Conservation (phyloP, 2,329 filamentous ascomycete genomes). For the Chaetothyriales sp. region DNA sequence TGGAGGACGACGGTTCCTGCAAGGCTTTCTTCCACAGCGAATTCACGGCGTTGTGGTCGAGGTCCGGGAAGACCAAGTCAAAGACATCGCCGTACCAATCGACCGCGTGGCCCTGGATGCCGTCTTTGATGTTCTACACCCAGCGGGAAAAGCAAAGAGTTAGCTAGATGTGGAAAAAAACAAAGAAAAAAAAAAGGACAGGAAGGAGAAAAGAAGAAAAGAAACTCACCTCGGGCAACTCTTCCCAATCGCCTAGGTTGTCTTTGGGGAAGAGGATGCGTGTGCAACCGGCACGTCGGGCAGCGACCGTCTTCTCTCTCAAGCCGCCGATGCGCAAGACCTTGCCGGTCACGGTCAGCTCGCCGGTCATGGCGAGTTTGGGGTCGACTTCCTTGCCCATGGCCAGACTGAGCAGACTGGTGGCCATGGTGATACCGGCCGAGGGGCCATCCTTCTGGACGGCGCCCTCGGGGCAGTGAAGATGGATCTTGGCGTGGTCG, state of each 20-base stretch:
- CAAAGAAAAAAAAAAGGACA: not conserved
- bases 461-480: slow-evolving; percentile 92
- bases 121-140: slow-evolving; percentile 91
- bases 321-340: slow-evolving; percentile 87
- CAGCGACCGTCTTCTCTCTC: slow-evolving; percentile 93
- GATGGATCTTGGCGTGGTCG: slow-evolving; percentile 82
- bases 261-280: slow-evolving; percentile 90
- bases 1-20: slow-evolving; percentile 39
- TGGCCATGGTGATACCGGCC: slow-evolving; percentile 97
- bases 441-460: slow-evolving; percentile 87
- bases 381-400: slow-evolving; percentile 64
- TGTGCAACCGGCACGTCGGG: slow-evolving; percentile 77
- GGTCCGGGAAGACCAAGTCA: slow-evolving; percentile 67
- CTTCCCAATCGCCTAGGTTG: slow-evolving; percentile 93
- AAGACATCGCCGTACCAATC: slow-evolving; percentile 93
- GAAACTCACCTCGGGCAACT: slow-evolving; percentile 74
- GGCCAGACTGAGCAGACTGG: slow-evolving; percentile 70
- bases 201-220: not conserved
- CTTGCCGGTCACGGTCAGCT: slow-evolving; percentile 92
- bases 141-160: slow-evolving; percentile 70
- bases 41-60: slow-evolving; percentile 61
- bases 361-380: slow-evolving; percentile 92
- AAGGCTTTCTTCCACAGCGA: slow-evolving; percentile 53
- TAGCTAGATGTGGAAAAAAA: not conserved
- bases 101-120: slow-evolving; percentile 78